Evolutionary conservation across 2,329 filamentous ascomycete genomes (phyloP).

Genomic region (Onygenales sp.): DNA sequence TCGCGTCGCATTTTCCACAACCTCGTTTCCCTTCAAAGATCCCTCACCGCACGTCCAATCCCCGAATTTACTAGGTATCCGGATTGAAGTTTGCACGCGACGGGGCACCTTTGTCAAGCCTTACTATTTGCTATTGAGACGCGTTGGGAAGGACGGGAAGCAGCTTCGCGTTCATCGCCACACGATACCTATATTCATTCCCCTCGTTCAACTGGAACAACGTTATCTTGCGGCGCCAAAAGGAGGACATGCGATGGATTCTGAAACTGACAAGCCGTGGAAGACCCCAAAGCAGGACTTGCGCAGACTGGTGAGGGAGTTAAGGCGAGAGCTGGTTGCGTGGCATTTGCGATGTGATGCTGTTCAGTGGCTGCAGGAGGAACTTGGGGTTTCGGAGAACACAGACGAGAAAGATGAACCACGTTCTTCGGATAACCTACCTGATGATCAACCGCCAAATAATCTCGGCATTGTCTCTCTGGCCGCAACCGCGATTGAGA

Average conservation of each 20-base stretch:
- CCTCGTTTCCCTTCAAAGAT: conserved; percentile 37
- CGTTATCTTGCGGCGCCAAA: conserved; percentile 22
- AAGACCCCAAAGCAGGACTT: conserved; percentile 27
- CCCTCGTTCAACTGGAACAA: conserved; percentile 27
- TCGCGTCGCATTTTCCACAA: conserved; percentile 36
- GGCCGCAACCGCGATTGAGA: conserved; percentile 27
- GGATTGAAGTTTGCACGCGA: conserved; percentile 32
- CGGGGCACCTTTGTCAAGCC: conserved; percentile 32
- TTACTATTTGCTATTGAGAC: conserved; percentile 33
- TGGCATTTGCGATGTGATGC: conserved; percentile 34
- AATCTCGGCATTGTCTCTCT: conserved; percentile 28
- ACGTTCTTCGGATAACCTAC: background rate
- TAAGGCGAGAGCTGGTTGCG: conserved; percentile 31
- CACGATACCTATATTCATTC: conserved; percentile 37
- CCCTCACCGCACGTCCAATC: conserved; percentile 25
- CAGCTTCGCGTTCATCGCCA: conserved; percentile 30
- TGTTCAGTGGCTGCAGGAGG: conserved; percentile 24
- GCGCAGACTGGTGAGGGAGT: conserved; percentile 24
- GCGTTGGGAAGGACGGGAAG: conserved; percentile 13
- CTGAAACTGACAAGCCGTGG: conserved; percentile 11
- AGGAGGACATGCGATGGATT: conserved; percentile 9
- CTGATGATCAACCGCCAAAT: background rate
- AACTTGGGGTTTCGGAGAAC: conserved; percentile 18
- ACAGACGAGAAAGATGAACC: conserved; percentile 5
- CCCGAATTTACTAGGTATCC: conserved; percentile 29